phyloP scores from a whole-genome alignment of 768 basidiomycete genomes.

The Lactarius hengduanensis region DNA sequence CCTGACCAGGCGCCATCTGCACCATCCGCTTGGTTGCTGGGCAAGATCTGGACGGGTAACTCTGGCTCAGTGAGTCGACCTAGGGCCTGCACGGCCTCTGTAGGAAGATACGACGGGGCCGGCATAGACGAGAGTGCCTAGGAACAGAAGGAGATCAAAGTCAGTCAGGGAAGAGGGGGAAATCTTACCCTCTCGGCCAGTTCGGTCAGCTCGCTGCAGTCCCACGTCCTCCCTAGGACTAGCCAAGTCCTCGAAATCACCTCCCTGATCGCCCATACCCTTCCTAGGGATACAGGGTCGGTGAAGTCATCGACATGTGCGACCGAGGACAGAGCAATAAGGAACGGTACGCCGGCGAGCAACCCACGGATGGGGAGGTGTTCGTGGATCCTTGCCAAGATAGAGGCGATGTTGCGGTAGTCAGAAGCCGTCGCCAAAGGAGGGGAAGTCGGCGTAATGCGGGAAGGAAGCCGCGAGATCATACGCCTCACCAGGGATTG shows the following conservation, averaged over 20 bases:
- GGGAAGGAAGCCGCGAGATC: constrained; percentile 48
- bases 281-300: constrained; percentile 42
- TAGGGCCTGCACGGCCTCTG: constrained; percentile 2
- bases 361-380: constrained; percentile 74
- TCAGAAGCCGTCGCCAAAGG: constrained; percentile 66
- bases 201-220: constrained; percentile 50
- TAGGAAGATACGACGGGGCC: constrained; percentile 18
- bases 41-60: constrained; percentile 14
- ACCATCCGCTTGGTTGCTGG: constrained; percentile 6
- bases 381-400: constrained; percentile 66
- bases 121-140: constrained; percentile 24
- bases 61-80: constrained; percentile 19
- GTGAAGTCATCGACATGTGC: constrained; percentile 44
- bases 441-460: constrained; percentile 41
- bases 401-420: constrained; percentile 65
- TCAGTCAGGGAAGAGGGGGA: not conserved
- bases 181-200: constrained; percentile 55
- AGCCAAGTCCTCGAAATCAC: constrained; percentile 65
- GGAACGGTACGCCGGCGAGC: constrained; percentile 80
- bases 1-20: constrained; percentile 17
- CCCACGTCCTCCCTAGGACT: constrained; percentile 70
- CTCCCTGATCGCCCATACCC: constrained; percentile 57
- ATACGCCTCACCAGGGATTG: constrained; percentile 53
- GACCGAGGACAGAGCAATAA: constrained; percentile 67
- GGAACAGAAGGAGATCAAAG: not conserved